Conservation (phyloP, 1,284 basidiomycete species). For the Leccinum solheimii region DNA sequence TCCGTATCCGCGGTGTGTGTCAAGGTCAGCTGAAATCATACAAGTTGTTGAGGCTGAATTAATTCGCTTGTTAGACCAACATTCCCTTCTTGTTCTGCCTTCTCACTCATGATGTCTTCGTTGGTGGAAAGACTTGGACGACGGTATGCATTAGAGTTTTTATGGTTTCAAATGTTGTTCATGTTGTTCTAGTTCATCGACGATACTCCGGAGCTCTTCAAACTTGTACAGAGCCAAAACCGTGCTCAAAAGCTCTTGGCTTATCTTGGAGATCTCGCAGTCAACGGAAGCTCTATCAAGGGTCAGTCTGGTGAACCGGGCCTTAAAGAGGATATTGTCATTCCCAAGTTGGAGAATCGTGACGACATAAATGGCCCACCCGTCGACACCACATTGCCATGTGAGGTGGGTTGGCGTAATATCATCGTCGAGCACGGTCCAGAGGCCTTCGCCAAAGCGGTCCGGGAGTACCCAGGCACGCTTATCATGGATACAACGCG, state of each 20-base stretch:
- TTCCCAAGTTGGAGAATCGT: too few species aligned
- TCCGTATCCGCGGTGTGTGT: conserved; percentile 91
- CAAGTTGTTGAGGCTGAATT: background rate
- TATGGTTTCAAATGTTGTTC: conserved; percentile 3
- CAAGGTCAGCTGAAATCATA: conserved; percentile 57
- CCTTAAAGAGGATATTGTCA: too few species aligned
- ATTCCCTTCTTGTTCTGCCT: conserved; percentile 99
- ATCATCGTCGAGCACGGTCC: conserved; percentile 98
- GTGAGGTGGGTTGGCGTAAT: conserved; percentile 99
- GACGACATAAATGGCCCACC: too few species aligned
- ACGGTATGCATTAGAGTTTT: conserved; percentile 55
- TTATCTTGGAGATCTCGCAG: conserved; percentile 96
- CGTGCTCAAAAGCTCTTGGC: conserved; percentile 97
- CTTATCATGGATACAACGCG: conserved; percentile 99
- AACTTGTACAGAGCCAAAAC: conserved; percentile 96
- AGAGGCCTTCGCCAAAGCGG: conserved; percentile 98
- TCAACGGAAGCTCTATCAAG: conserved; percentile 98
- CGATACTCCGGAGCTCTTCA: conserved; percentile 98
- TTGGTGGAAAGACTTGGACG: conserved; percentile 97
- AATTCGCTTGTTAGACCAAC: conserved; percentile 70
- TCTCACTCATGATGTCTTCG: conserved; percentile 96
- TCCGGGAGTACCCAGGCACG: conserved; percentile 93
- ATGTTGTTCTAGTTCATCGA: conserved; percentile 82
- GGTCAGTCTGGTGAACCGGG: too few species aligned
- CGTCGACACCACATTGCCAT: too few species aligned